phyloP scores from a whole-genome alignment of 352 stramenopile species.

The Phytophthora sojae region DNA sequence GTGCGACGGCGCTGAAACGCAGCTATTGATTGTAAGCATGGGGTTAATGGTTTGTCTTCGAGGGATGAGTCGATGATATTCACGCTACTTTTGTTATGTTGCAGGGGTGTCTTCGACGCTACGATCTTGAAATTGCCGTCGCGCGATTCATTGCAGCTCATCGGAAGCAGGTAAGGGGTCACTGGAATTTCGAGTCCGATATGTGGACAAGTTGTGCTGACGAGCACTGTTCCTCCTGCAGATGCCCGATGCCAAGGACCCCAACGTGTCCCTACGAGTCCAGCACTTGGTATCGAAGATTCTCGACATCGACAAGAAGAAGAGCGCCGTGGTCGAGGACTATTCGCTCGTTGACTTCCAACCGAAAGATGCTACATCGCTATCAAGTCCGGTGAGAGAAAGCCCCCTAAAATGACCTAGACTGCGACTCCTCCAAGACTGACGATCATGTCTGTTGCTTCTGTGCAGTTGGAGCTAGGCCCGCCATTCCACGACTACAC shows the following conservation, averaged over 20 bases:
- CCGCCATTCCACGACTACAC: slow-evolving; percentile 71
- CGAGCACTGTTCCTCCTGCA: slow-evolving; percentile 20
- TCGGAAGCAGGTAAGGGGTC: slow-evolving; percentile 51
- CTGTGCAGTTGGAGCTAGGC: slow-evolving; percentile 66
- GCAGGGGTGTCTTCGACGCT: slow-evolving; percentile 74
- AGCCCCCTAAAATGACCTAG: slow-evolving; percentile 37
- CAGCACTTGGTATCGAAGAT: slow-evolving; percentile 79
- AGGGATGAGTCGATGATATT: neutral
- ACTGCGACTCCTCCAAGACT: neutral
- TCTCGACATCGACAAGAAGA: slow-evolving; percentile 79
- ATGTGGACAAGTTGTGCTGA: neutral
- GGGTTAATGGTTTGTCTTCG: neutral
- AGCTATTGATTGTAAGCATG: slow-evolving; percentile 56
- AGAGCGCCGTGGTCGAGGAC: slow-evolving; percentile 69
- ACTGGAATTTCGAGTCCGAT: neutral
- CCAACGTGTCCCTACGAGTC: slow-evolving; percentile 70
- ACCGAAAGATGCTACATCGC: slow-evolving; percentile 61
- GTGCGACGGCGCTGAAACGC: slow-evolving; percentile 64
- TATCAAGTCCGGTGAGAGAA: slow-evolving; percentile 55
- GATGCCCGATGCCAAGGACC: slow-evolving; percentile 64
- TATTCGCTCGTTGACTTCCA: slow-evolving; percentile 81
- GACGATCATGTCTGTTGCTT: neutral
- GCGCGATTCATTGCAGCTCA: slow-evolving; percentile 78
- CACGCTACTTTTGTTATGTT: neutral
- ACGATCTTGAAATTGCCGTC: slow-evolving; percentile 81